Evolutionary conservation across 495 filamentous ascomycete species (phyloP).

Genomic region (Penicillium macrosclerotiorum): DNA sequence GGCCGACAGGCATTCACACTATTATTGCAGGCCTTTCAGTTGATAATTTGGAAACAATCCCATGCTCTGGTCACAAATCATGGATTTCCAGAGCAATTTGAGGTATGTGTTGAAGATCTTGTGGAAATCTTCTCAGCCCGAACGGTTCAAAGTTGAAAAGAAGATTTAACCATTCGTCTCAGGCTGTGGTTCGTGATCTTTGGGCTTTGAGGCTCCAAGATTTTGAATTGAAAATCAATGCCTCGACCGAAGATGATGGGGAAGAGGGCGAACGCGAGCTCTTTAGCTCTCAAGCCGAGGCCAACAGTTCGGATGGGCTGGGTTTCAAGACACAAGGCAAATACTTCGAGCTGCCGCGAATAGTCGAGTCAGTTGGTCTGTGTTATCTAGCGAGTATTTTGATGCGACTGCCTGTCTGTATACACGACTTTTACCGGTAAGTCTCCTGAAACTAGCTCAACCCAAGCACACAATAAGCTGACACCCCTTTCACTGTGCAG

Average conservation of each 20-base stretch:
- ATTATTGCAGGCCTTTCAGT: slow-evolving; percentile 80
- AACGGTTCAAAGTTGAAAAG: background rate
- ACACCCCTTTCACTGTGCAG: slow-evolving; percentile 12
- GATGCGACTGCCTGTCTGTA: slow-evolving; percentile 60
- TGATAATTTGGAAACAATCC: slow-evolving; percentile 78
- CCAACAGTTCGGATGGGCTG: slow-evolving; percentile 26
- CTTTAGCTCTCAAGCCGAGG: slow-evolving; percentile 52
- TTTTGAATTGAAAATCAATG: slow-evolving; percentile 40
- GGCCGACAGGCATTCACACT: slow-evolving; percentile 68
- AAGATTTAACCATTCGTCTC: slow-evolving; percentile 2
- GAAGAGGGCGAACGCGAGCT: slow-evolving; percentile 33
- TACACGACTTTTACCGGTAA: slow-evolving; percentile 61
- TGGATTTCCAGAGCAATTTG: slow-evolving; percentile 61
- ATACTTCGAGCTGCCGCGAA: slow-evolving; percentile 47
- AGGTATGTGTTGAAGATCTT: slow-evolving; percentile 41
- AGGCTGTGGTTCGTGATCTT: slow-evolving; percentile 62
- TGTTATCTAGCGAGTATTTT: slow-evolving; percentile 67
- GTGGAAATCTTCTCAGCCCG: background rate
- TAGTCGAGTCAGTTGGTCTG: slow-evolving; percentile 62
- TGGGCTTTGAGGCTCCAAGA: slow-evolving; percentile 64
- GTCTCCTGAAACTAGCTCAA: background rate
- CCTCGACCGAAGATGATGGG: slow-evolving; percentile 29
- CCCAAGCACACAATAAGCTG: background rate
- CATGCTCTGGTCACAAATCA: slow-evolving; percentile 59
- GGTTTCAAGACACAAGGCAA: slow-evolving; percentile 21